Evolutionary conservation across 192 early-diverging fungal species (phyloP).

Genomic region (Coemansia sp.): DNA sequence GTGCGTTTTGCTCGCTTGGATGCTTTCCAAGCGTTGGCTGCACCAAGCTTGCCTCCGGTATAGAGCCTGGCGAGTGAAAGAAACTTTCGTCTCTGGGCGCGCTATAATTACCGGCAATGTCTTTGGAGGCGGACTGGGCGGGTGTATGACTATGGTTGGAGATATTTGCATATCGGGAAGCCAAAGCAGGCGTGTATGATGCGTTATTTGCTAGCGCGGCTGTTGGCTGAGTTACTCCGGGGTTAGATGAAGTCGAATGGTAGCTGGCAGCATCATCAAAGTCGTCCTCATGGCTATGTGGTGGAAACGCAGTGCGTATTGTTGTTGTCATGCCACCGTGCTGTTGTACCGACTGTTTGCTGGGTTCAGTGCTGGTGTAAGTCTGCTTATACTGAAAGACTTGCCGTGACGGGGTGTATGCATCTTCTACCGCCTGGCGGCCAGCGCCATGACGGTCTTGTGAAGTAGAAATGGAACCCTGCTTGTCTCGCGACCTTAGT

Average conservation of each 20-base stretch:
- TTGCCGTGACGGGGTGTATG: slow-evolving; percentile 8
- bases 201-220: slow-evolving; percentile 11
- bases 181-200: slow-evolving; percentile 29
- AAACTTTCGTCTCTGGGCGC: slow-evolving; percentile 24
- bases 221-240: slow-evolving; percentile 21
- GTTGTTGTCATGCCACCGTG: slow-evolving; percentile 21
- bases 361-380: background rate
- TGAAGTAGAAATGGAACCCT: slow-evolving; percentile 14
- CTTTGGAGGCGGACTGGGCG: slow-evolving; percentile 10
- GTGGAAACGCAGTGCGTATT: slow-evolving; percentile 20
- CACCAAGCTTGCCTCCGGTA: background rate
- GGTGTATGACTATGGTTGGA: slow-evolving; percentile 24
- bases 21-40: background rate
- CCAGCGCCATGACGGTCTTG: slow-evolving; percentile 39
- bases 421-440: slow-evolving; percentile 16
- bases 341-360: slow-evolving; percentile 6
- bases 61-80: slow-evolving; percentile 15
- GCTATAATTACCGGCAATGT: slow-evolving; percentile 43
- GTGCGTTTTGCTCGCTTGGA: slow-evolving; percentile 5
- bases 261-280: slow-evolving; percentile 58
- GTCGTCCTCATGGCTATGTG: slow-evolving; percentile 44
- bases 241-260: slow-evolving; percentile 53
- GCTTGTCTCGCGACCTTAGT: slow-evolving; percentile 21
- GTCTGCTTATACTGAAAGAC: slow-evolving; percentile 4
- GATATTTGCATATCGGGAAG: slow-evolving; percentile 37